A percentile compares a stretch with the other conserved stretches of the same genome.
These are phyloP conservation scores for Fusarium marasasianum DNA, from an alignment of 2,329 filamentous ascomycete species.

Conservation along the genomic window DNA sequence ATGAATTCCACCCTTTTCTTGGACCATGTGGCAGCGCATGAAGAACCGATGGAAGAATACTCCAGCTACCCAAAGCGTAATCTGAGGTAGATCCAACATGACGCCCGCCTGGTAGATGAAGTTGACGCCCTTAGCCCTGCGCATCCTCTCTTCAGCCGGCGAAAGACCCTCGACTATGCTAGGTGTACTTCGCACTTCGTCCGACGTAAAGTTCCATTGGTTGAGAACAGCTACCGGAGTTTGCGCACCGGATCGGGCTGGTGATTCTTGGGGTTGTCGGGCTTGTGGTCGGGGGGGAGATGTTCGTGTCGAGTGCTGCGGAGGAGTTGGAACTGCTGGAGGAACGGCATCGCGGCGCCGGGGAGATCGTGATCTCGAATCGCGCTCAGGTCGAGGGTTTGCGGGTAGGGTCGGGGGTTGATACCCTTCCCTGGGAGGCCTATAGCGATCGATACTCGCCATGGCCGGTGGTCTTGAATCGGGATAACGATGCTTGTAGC, in stretches of 20 bases:
- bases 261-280: slow-evolving; percentile 55
- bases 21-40: slow-evolving; percentile 86
- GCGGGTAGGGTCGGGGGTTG: slow-evolving; percentile 60
- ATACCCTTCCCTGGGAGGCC: slow-evolving; percentile 65
- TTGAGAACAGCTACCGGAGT: slow-evolving; percentile 52
- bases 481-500: slow-evolving; percentile 35
- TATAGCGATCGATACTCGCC: slow-evolving; percentile 69
- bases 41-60: slow-evolving; percentile 97
- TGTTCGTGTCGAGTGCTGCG: slow-evolving; percentile 62
- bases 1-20: slow-evolving; percentile 80
- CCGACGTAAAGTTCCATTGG: slow-evolving; percentile 91
- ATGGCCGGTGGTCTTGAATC: slow-evolving; percentile 50
- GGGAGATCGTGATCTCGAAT: slow-evolving; percentile 60
- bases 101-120: slow-evolving; percentile 96
- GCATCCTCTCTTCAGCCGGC: slow-evolving; percentile 78
- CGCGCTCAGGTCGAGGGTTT: slow-evolving; percentile 53
- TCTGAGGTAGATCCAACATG: slow-evolving; percentile 89
- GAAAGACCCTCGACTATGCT: slow-evolving; percentile 85
- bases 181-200: slow-evolving; percentile 84
- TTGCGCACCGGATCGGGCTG: slow-evolving; percentile 52
- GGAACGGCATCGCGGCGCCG: slow-evolving; percentile 63
- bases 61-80: slow-evolving; percentile 89
- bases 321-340: slow-evolving; percentile 69
- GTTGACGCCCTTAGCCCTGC: slow-evolving; percentile 91
- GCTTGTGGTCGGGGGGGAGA: slow-evolving; percentile 63